Evolutionary conservation across 345 rosid species (phyloP), one percentile per base, ranked within the genome.

Genomic region (Ceriops tagal): DNA sequence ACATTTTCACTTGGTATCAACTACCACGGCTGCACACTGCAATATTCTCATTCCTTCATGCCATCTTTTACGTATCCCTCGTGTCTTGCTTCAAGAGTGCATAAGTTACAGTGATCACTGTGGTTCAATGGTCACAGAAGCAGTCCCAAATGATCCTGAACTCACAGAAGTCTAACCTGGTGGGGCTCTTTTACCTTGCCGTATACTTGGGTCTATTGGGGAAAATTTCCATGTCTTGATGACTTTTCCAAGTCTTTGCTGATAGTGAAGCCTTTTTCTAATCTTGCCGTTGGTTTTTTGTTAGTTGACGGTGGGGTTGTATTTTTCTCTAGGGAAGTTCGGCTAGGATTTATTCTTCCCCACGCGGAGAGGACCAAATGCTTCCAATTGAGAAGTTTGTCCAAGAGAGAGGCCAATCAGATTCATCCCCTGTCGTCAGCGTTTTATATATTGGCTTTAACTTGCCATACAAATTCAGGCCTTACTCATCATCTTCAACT

Each of bases 71-170:
- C 43, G 5, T 39, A n/a, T 53, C 26, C 35, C 16, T 8, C 5
- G 64, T 68, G 5, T 61, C 57, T n/a, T 68, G 61, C 49, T 61
- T 64, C 53, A 34, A 72, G 20, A 31, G 58, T 34, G 35, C 52
- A 11, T 47, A 28, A 62, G 66, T 34, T 80, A 80, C 62, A 31
- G 68, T 43, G 71, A 78, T 19, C 64, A 77, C 61, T 86, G 87
- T 52, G 66, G 58, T 66, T 68, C 62, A 0, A 0, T 71, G 5
- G 65, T 86, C 59, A 78, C 77, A 8, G 82, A 63, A 63, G 70
- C 78, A 18, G 5, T 22, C 15, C 47, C 66, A n/a, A 26, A n/a
- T 47, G 31, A 10, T 43, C 71, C 75, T 22, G 71, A 77, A 68
- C 11, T 46, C 31, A 26, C 65, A 24, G 26, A 21, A 37, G 43